Evolutionary conservation across 441 rosid species (phyloP).

Genomic region (Jatropha multifida): DNA sequence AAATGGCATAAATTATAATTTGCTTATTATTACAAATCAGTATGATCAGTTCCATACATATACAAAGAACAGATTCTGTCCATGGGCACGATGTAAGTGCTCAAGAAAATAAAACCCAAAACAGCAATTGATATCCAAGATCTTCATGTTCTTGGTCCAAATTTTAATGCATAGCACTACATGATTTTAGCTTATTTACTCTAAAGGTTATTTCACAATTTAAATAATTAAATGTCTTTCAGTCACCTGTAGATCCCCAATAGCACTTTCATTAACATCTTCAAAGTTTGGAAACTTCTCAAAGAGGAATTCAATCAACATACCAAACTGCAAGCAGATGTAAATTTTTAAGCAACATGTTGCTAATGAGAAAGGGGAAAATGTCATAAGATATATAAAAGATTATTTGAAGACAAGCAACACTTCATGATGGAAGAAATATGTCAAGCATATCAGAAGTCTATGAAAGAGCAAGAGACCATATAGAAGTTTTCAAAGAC

Average conservation of each 20-base stretch:
- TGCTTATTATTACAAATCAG: not conserved
- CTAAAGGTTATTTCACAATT: not conserved
- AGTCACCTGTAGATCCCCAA: conserved; percentile 91
- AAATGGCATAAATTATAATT: not conserved
- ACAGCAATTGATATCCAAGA: not conserved
- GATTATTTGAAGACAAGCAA: not conserved
- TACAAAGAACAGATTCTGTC: not conserved
- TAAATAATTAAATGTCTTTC: not conserved
- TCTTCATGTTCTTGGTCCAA: not conserved
- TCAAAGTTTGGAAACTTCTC: conserved; percentile 71
- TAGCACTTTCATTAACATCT: conserved; percentile 64
- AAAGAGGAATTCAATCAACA: conserved; percentile 90
- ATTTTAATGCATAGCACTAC: not conserved
- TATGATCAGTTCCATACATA: not conserved
- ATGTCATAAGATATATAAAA: not conserved
- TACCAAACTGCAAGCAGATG: conserved; percentile 71
- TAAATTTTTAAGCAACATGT: not conserved
- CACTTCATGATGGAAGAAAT: not conserved
- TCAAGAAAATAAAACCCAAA: not conserved
- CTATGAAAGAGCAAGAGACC: not conserved
- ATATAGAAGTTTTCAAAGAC: conserved; percentile 13
- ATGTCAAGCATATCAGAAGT: not conserved
- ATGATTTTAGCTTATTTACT: not conserved
- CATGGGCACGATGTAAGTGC: not conserved
- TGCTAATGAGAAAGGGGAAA: not conserved